Conservation (phyloP, 2,329 filamentous ascomycete species). For the Monilinia aucupariae region DNA sequence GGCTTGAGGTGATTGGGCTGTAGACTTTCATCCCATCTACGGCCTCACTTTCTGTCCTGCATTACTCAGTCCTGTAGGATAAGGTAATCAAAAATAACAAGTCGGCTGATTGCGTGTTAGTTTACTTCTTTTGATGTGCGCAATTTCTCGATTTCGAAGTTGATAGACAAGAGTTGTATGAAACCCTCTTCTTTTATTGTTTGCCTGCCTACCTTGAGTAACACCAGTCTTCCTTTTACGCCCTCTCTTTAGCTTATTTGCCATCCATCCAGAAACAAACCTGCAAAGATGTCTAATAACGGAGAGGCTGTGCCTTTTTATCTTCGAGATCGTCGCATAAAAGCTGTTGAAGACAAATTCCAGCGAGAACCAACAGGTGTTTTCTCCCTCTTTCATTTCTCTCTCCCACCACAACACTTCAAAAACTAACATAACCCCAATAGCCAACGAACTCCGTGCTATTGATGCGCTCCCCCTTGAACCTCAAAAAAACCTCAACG, state of each 20-base stretch:
- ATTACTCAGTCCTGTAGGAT: neutral
- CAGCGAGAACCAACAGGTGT: constrained; percentile 5
- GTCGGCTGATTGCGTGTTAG: neutral
- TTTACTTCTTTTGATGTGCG: neutral
- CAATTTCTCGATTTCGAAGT: neutral
- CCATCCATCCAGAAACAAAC: neutral
- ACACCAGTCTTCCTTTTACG: neutral
- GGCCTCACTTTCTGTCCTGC: neutral
- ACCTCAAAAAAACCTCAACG: constrained; percentile 6
- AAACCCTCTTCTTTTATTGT: too few relatives aligned
- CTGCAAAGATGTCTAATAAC: neutral
- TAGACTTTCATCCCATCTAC: constrained; percentile 1
- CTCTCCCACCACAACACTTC: too few relatives aligned
- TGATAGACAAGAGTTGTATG: neutral
- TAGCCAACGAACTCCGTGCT: constrained; percentile 13
- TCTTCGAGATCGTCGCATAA: constrained; percentile 5
- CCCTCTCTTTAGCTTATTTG: neutral
- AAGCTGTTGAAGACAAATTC: constrained; percentile 1
- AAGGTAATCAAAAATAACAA: too few relatives aligned
- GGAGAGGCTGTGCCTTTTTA: neutral
- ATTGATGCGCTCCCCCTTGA: constrained; percentile 7
- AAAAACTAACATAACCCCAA: neutral
- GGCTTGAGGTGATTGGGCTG: neutral
- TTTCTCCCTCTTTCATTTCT: neutral
- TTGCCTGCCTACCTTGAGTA: neutral